phyloP scores from a whole-genome alignment of 495 filamentous ascomycete genomes.

The Trichoderma erinaceum region DNA sequence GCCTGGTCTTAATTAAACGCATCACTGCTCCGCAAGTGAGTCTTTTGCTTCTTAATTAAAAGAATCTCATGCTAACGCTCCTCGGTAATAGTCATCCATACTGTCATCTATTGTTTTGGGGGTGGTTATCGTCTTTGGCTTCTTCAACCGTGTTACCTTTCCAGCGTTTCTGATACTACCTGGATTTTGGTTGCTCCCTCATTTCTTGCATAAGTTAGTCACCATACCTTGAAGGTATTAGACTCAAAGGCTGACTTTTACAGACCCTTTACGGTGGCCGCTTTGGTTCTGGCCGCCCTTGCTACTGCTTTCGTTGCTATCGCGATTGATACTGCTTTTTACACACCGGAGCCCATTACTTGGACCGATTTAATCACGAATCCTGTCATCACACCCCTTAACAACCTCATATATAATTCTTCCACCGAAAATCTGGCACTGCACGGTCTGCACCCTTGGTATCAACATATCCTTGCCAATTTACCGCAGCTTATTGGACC shows the following conservation, averaged over 20 bases:
- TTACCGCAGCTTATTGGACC: constrained; percentile 89
- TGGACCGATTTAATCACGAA: constrained; percentile 48
- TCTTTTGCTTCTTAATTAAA: constrained; percentile 2
- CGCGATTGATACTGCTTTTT: constrained; percentile 76
- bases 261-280: constrained; percentile 64
- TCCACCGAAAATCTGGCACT: constrained; percentile 68
- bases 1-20: constrained; percentile 79
- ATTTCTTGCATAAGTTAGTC: constrained; percentile 70
- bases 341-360: constrained; percentile 51
- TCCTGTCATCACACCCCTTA: constrained; percentile 80
- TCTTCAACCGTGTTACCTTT: constrained; percentile 96
- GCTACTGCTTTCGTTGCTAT: constrained; percentile 66
- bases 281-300: constrained; percentile 53
- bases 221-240: background rate
- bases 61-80: background rate
- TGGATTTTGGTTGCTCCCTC: constrained; percentile 70
- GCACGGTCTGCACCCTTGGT: constrained; percentile 87
- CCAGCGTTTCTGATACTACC: constrained; percentile 85
- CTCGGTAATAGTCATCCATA: constrained; percentile 63
- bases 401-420: constrained; percentile 87
- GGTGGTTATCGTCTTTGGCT: constrained; percentile 72
- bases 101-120: constrained; percentile 71
- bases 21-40: constrained; percentile 71
- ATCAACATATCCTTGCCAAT: constrained; percentile 82
- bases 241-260: constrained; percentile 22